Evolutionary conservation across 2,329 filamentous ascomycete genomes (phyloP).

Genomic region (Tolypocladium ophioglossoides): DNA sequence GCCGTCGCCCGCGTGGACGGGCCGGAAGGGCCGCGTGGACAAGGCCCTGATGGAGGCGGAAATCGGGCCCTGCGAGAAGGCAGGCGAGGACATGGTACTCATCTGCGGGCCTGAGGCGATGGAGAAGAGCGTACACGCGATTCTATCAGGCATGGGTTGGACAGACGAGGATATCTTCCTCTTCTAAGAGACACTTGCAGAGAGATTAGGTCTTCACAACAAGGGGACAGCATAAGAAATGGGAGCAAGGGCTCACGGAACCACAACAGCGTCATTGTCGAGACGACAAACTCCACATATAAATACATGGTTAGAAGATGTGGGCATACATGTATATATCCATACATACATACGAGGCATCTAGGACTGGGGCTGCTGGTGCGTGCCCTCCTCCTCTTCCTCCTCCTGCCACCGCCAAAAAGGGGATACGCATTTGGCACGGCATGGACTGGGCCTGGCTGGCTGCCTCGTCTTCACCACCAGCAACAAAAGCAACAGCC

Average conservation of each 20-base stretch:
- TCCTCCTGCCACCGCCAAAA: too few relatives aligned
- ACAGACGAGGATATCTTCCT: conserved; percentile 16
- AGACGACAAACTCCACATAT: not conserved
- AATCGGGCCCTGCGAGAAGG: conserved; percentile 28
- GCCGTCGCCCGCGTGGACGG: conserved; percentile 54
- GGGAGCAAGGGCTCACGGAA: not conserved
- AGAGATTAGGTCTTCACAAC: not conserved
- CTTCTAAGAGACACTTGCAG: conserved; percentile 4
- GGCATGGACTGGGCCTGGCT: too few relatives aligned
- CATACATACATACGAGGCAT: too few relatives aligned
- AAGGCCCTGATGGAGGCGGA: conserved; percentile 51
- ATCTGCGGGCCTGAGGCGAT: conserved; percentile 70
- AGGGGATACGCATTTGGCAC: too few relatives aligned
- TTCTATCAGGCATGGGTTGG: conserved; percentile 54
- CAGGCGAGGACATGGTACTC: conserved; percentile 52
- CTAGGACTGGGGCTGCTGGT: too few relatives aligned
- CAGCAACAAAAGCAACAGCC: too few relatives aligned
- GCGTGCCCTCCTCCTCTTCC: too few relatives aligned
- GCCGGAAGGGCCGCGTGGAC: conserved; percentile 56
- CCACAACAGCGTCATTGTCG: not conserved
- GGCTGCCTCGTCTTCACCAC: not conserved
- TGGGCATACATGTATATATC: too few relatives aligned
- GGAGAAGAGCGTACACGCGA: conserved; percentile 54
- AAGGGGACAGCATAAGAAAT: not conserved
- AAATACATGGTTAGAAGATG: too few relatives aligned